Base-by-base conservation (phyloP, 805 yeast genomes). In the Teunomyces tritomae region DNA sequence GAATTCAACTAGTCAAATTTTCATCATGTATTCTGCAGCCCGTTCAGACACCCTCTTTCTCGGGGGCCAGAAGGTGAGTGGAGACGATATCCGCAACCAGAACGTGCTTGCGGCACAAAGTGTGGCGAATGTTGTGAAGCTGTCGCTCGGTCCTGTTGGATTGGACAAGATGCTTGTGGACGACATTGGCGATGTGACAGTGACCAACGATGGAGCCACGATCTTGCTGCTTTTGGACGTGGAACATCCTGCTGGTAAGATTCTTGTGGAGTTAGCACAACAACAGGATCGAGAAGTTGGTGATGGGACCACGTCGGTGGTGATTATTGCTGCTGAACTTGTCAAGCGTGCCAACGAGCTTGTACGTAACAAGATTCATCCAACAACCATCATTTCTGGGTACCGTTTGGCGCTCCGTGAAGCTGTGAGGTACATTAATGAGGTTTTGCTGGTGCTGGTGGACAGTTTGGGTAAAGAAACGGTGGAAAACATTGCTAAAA, bases 241-340 rank as follows among this genome's bases (percentile, higher is more conserved):
- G 44, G 97, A 94, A 70, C 99, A 94, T 67, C 99, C 99, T 30
- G 99, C 99, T 1, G 99, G 98, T 13, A 92, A 90, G 72, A 94
- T 94, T 58, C 75, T 94, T 49, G 99, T 94, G 43, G 98, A 94
- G 63, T 78, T 94, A 62, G 99, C 99, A 2, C 97, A 94, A 68
- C 98, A 94, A 68, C 99, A 94, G 74, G 99, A 94, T 68, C 82
- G 96, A 61, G 99, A 94, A 71, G 97, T 94, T 46, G 99, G 97
- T 51, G 98, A 91, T 63, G 98, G 98, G 57, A 91, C 99, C 39
- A 94, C 99, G 0, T 87, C 96, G 11, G 99, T 94, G 44, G 99
- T 94, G 35, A 90, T 94, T 52, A 85, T 95, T 64, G 98, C 99
- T 20, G 80, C 96, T 30, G 99, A 94, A 70, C 73, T 94, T 48